Evolutionary conservation across 1,139 yeast species (phyloP), one percentile per base, ranked within the genome.

Genomic region (Suhomyces panamericanus): DNA sequence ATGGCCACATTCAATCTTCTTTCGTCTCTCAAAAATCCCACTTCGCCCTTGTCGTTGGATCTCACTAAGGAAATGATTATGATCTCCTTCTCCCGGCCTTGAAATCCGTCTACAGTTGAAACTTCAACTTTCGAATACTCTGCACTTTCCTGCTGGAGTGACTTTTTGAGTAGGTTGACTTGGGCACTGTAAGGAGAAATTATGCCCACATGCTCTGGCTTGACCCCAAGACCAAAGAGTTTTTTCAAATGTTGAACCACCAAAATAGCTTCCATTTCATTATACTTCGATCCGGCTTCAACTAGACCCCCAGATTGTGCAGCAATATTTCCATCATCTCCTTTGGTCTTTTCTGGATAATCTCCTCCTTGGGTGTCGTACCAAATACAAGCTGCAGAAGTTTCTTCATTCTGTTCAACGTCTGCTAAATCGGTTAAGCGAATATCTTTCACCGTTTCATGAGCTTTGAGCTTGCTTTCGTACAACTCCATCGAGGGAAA

Each of bases 311-410:
- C 43, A 7, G 29, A 37, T 22, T 28, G 32, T 7, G 20, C 31
- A 47, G 17, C 56, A 62, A 28, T 67, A 70, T 20, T 54, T 57
- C 58, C 64, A 15, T 59, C 66, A 12, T 70, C 75, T 7, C 72
- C 78, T 12, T 70, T 64, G 27, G 80, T 78, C 46, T 70, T 70
- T 52, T 86, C 93, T 1, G 80, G 83, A 53, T 73, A 87, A 36
- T 85, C 88, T 4, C 93, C 96, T n/a, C 95, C 95, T 62, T 88
- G 95, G 0, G 98, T 91, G 57, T 91, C 98, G 54, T 85, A 83
- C 96, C 97, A 91, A 2, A 89, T 68, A 45, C 76, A 71, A 16
- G 61, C 53, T 1, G 52, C 48, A 1, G 47, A 42, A 1, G 72
- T 64, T n/a, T 67, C 70, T 14, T 69, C 75, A 16, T 57, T 55